These are phyloP conservation scores for Trichoderma afroharzianum DNA, from an alignment of 2,329 filamentous ascomycete genomes.

Conservation along the genomic window DNA sequence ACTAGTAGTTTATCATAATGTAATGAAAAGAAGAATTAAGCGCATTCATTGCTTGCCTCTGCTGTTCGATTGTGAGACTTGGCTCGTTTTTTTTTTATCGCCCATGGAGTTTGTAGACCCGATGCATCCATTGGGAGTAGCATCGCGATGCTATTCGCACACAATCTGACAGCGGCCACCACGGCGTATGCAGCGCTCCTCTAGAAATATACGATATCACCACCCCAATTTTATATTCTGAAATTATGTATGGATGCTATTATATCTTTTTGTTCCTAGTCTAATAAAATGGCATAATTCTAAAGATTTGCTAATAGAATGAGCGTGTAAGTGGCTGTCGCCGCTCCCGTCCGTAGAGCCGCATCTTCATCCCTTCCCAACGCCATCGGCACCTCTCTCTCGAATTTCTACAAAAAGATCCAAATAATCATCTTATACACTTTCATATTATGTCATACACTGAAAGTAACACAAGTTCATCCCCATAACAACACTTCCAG, in stretches of 20 bases:
- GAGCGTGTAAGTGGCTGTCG: background rate
- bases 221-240: background rate
- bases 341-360: background rate
- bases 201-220: background rate
- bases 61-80: background rate
- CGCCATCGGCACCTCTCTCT: background rate
- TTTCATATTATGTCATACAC: accelerated
- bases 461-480: background rate
- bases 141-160: background rate
- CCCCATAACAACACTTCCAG: accelerated
- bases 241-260: background rate
- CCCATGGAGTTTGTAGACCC: too few species aligned
- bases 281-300: background rate
- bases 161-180: background rate
- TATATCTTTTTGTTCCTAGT: accelerated
- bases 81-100: background rate
- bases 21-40: background rate
- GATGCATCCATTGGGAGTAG: too few species aligned
- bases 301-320: background rate
- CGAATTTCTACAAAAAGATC: background rate
- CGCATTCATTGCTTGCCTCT: background rate
- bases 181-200: background rate
- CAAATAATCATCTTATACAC: background rate
- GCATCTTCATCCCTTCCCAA: background rate
- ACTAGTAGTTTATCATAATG: background rate